These are phyloP conservation scores for Cystobasidiopsis lactophilus DNA, from an alignment of 768 basidiomycete species.

Conservation along the genomic window DNA sequence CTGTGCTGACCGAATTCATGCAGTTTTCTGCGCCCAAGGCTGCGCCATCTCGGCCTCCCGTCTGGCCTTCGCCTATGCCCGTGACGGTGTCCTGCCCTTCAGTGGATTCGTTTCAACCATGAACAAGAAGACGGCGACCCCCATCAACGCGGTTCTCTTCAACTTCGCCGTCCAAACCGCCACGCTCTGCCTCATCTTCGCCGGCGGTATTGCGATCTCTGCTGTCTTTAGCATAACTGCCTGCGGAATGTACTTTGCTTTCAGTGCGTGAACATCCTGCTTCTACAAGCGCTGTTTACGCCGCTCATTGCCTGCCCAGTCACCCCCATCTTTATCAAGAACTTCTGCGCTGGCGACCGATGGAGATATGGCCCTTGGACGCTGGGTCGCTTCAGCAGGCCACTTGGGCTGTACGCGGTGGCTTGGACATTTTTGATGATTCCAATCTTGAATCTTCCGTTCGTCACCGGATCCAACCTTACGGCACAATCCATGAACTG, in stretches of 20 bases:
- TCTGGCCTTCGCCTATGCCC: conserved; percentile 10
- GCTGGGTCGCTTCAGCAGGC: conserved; percentile 7
- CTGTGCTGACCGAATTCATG: no score
- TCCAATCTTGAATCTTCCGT: no score
- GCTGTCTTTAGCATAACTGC: conserved; percentile 6
- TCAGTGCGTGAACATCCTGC: no score
- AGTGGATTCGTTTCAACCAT: not conserved
- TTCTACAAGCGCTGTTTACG: not conserved
- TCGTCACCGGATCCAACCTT: no score
- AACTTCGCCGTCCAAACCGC: conserved; percentile 7
- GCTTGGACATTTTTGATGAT: no score
- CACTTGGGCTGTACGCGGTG: not conserved
- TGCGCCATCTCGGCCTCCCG: conserved; percentile 5
- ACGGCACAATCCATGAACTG: no score
- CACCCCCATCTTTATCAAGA: conserved; percentile 7
- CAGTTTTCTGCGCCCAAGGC: no score
- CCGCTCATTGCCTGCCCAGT: conserved; percentile 11
- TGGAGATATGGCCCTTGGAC: conserved; percentile 10
- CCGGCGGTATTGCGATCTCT: conserved; percentile 4
- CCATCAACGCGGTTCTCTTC: conserved; percentile 6
- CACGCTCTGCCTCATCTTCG: conserved; percentile 8
- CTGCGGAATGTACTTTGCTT: no score
- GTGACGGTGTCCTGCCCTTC: conserved; percentile 7
- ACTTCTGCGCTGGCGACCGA: conserved; percentile 6
- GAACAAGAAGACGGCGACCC: no score